phyloP scores from a whole-genome alignment of 768 basidiomycete genomes.

The Artomyces pyxidatus region DNA sequence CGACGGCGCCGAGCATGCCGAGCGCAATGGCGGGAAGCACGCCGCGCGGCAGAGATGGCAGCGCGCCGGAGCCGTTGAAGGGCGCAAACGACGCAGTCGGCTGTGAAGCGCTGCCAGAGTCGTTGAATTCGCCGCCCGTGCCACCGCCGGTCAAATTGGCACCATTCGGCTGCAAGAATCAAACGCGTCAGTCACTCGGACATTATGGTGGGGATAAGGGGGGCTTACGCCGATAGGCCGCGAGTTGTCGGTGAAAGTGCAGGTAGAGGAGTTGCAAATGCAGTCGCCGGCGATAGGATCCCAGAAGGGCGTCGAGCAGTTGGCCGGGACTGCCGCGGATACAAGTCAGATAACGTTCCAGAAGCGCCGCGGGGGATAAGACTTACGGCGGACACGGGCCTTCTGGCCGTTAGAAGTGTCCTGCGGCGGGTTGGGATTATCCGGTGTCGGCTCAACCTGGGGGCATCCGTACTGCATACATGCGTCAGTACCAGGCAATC shows the following conservation, averaged over 20 bases:
- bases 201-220: neutral
- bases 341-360: neutral
- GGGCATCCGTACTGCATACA: slow-evolving; percentile 68
- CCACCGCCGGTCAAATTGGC: slow-evolving; percentile 59
- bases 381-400: slow-evolving; percentile 49
- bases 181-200: neutral
- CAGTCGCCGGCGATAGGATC: slow-evolving; percentile 64
- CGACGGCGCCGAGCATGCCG: slow-evolving; percentile 3
- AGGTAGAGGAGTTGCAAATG: slow-evolving; percentile 46
- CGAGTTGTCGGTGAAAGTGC: slow-evolving; percentile 56
- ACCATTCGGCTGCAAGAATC: slow-evolving; percentile 45
- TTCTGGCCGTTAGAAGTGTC: slow-evolving; percentile 34
- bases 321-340: slow-evolving; percentile 43
- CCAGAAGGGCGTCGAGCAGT: slow-evolving; percentile 78
- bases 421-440: slow-evolving; percentile 63
- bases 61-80: slow-evolving; percentile 14
- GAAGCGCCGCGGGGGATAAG: neutral
- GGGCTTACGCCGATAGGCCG: slow-evolving; percentile 54
- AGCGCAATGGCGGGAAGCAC: slow-evolving; percentile 3
- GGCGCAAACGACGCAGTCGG: slow-evolving; percentile 8
- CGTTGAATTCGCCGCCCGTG: slow-evolving; percentile 47
- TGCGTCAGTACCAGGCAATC: too few relatives aligned
- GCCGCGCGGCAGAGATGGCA: slow-evolving; percentile 4
- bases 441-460: slow-evolving; percentile 37
- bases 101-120: neutral